Conservation (phyloP, 1,284 basidiomycete species). For the Microstroma glucosiphilum region DNA sequence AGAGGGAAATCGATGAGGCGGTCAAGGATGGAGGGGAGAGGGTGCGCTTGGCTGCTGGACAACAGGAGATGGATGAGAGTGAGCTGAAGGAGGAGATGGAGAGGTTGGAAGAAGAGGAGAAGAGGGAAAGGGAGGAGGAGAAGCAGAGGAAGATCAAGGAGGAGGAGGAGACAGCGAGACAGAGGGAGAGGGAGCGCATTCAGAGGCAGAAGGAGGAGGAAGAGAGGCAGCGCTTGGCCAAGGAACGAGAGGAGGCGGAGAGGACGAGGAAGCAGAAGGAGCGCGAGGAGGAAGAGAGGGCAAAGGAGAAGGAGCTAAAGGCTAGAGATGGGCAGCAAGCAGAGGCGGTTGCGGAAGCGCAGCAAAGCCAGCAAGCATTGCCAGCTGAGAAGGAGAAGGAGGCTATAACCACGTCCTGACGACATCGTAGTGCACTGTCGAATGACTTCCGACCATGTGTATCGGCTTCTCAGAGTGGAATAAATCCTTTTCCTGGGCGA, state of each 20-base stretch:
- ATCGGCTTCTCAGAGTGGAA: no score
- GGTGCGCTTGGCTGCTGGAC: conserved; percentile 55
- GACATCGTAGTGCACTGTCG: no score
- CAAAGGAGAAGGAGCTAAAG: not conserved
- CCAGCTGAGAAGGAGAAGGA: no score
- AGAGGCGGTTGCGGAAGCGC: no score
- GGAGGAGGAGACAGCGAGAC: conserved; percentile 19
- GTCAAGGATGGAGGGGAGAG: conserved; percentile 64
- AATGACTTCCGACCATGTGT: no score
- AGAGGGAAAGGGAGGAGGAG: conserved; percentile 11
- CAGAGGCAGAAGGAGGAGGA: conserved; percentile 13
- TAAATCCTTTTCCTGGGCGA: no score
- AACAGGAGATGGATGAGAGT: conserved; percentile 39
- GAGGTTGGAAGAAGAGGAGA: conserved; percentile 15
- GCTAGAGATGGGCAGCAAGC: not conserved
- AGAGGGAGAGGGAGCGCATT: conserved; percentile 18
- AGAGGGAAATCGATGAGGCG: conserved; percentile 72
- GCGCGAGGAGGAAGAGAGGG: conserved; percentile 4
- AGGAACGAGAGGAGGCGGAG: conserved; percentile 18
- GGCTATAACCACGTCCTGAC: no score
- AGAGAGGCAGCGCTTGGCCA: not conserved
- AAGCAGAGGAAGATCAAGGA: conserved; percentile 13
- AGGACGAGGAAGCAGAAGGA: conserved; percentile 17
- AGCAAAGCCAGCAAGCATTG: no score
- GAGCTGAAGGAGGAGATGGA: conserved; percentile 41